Evolutionary conservation across 441 rosid genomes (phyloP).

Genomic region (Aquilaria agallochum): DNA sequence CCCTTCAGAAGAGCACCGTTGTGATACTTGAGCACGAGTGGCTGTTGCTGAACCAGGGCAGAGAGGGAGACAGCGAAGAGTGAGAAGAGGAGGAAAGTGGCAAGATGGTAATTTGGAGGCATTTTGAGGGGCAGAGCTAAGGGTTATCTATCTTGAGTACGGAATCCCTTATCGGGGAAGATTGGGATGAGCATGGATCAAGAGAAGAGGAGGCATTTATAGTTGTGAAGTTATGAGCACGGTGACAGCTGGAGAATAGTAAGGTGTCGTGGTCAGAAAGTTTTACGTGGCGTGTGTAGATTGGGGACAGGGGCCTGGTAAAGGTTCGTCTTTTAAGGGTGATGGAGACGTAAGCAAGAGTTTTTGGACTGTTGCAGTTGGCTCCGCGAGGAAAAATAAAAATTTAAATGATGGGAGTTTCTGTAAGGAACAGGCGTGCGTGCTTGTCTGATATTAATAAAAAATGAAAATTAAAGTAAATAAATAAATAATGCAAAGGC

Average conservation of each 20-base stretch:
- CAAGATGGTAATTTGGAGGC: constrained; percentile 36
- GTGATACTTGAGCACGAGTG: constrained; percentile 71
- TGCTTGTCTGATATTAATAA: no score
- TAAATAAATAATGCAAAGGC: no score
- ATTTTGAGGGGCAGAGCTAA: constrained; percentile 14
- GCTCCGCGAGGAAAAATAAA: no score
- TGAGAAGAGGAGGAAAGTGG: constrained; percentile 26
- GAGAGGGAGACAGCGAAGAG: constrained; percentile 18
- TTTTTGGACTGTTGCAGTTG: no score
- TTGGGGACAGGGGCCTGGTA: constrained; percentile 14
- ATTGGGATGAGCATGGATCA: background rate
- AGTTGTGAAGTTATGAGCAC: background rate
- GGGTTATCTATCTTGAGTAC: background rate
- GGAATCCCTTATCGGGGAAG: background rate
- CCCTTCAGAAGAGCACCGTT: constrained; percentile 80
- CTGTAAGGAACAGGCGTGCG: no score
- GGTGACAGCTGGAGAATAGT: constrained; percentile 14
- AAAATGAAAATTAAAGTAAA: no score
- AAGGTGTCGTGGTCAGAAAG: constrained; percentile 25
- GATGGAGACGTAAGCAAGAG: no score
- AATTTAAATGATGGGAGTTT: no score
- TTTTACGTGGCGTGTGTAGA: constrained; percentile 30
- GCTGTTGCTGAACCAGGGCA: constrained; percentile 69
- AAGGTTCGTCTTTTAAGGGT: no score
- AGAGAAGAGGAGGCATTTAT: constrained; percentile 24